Evolutionary conservation across 495 filamentous ascomycete genomes (phyloP).

Genomic region (Apodospora peruviana): DNA sequence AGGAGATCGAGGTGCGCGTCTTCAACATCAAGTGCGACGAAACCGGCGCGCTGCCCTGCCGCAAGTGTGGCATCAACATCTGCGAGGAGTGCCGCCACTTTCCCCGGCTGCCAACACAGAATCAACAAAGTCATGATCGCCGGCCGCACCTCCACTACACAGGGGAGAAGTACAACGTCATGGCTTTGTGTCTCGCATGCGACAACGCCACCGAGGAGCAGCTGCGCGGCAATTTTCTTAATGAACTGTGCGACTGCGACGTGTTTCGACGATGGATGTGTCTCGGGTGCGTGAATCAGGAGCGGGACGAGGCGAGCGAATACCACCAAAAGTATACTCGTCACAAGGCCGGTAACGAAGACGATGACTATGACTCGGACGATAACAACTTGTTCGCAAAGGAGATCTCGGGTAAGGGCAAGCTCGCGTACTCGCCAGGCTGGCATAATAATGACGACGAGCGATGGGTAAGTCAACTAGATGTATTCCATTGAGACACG

Average conservation of each 20-base stretch:
- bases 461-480: neutral
- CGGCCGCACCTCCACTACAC: neutral
- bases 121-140: no score
- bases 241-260: slow-evolving; percentile 3
- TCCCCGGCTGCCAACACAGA: neutral
- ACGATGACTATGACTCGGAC: no score
- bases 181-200: neutral
- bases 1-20: slow-evolving; percentile 1
- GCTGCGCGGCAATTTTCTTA: neutral
- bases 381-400: neutral
- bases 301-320: neutral
- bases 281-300: neutral
- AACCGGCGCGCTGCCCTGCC: slow-evolving; percentile 3
- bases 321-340: neutral
- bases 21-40: slow-evolving; percentile 1
- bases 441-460: neutral
- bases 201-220: neutral
- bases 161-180: neutral
- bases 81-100: slow-evolving; percentile 5
- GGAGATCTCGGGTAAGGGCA: neutral
- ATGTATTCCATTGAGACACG: neutral
- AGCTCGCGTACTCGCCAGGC: neutral
- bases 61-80: neutral
- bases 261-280: neutral
- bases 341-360: no score